Base-by-base conservation (phyloP, 768 basidiomycete species). In the Mycena vulgaris region DNA sequence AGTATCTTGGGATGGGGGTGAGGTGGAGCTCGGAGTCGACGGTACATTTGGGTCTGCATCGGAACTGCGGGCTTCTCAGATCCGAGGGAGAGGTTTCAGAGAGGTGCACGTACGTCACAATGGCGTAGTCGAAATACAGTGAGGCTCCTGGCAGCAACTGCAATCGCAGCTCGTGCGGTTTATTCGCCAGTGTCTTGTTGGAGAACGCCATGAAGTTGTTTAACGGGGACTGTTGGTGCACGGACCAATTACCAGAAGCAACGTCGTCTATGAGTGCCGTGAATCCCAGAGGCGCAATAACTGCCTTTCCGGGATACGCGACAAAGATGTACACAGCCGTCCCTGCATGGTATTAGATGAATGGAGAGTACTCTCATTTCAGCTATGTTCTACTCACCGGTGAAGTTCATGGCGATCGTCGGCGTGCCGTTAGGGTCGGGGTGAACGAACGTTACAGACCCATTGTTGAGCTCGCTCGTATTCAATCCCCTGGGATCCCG, bases 291-390 rank as follows among this genome's bases (percentile, higher is more conserved):
- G 40, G 58, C 5, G n/a, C 14, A 16, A 42, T 45, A 3, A 16
- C 4, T 7, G 16, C 19, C 17, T 59, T 45, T 10, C 58, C 58
- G 40, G 58, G 58, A 45, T 59, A 59, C 9, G 42, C 58, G 30
- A 59, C 58, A 28, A 59, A 59, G 40, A 59, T 30, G n/a, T 59
- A 59, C 5, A 59, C 19, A 2, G 58, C 58, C 21, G 58, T 45
- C 17, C 58, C 58, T 59, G 42, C 21, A n/a, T n/a, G n/a, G n/a
- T n/a, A n/a, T n/a, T n/a, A n/a, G n/a, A n/a, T n/a, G n/a, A n/a
- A n/a, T n/a, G n/a, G n/a, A n/a, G n/a, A n/a, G n/a, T n/a, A n/a
- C n/a, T n/a, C n/a, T n/a, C n/a, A n/a, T n/a, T n/a, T n/a, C n/a
- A n/a, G n/a, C n/a, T n/a, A n/a, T n/a, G n/a, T n/a, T n/a, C n/a